Evolutionary conservation across 1,139 yeast species (phyloP), one percentile per base, ranked within the genome.

Genomic region (Ogataea hybrid): DNA sequence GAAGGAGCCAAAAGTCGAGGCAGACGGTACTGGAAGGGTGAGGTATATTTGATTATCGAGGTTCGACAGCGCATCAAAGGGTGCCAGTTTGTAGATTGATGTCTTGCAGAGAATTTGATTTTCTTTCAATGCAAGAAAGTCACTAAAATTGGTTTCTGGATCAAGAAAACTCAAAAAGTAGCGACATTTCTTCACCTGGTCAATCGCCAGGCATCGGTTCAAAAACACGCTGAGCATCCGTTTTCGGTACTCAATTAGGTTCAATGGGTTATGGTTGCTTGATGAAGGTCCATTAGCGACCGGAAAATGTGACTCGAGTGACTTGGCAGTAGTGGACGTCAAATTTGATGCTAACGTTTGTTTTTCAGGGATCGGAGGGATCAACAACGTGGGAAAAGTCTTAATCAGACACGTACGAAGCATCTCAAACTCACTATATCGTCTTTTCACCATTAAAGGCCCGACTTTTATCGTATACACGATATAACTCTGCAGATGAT

Each of bases 331-430:
- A 2, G 60, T 58, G 12, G 57, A 47, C 7, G 57, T 51, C 22
- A 62, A 47, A 37, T 57, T 62, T 4, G 66, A 60, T 10, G 52
- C 56, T 16, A 62, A 43, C 17, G 84, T 70, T 58, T 92, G 96
- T 63, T 92, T 92, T 50, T 90, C 96, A 0, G 98, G 98, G 28
- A 94, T 88, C 0, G 97, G 96, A 2, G 98, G 98, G 5, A 92
- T 77, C 5, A 92, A 73, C 11, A 81, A 65, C 35, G 94, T 79
- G 2, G 98, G 97, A 58, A 86, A 89, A 27, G 87, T 67, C 57
- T 80, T 80, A 6, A 81, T 70, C 20, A 92, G 70, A 3, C 83
- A 75, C 28, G 74, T 81, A 43, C 97, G 68, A 31, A 92, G 71
- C 43, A 86, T 78, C 56, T 88, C 97, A 62, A 92, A 92, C 60